Percentiles rank a stretch among this genome's conserved stretches.
phyloP scores from a whole-genome alignment of 129 eudicot species.

The Deinandra increscens region DNA sequence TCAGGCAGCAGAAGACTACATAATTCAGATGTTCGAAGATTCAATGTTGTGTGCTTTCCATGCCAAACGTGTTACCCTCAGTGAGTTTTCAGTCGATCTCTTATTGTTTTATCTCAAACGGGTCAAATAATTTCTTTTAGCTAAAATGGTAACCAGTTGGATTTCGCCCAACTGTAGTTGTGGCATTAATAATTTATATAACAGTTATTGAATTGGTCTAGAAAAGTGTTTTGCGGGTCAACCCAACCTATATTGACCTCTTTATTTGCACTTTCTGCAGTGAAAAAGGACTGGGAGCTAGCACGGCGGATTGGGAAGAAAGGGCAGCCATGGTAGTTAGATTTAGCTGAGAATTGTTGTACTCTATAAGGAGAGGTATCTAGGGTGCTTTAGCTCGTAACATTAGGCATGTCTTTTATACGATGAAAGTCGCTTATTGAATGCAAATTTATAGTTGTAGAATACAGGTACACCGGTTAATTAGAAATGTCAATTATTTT shows the following conservation, averaged over 20 bases:
- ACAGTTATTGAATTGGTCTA: not conserved
- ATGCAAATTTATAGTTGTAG: slow-evolving; percentile 21
- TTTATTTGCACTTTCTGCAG: slow-evolving; percentile 38
- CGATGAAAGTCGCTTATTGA: slow-evolving; percentile 20
- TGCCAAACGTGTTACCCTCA: slow-evolving; percentile 83
- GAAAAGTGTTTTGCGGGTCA: not conserved
- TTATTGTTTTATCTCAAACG: not conserved
- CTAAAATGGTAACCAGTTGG: no score
- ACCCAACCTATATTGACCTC: not conserved
- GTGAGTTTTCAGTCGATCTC: slow-evolving; percentile 50
- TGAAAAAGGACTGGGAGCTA: slow-evolving; percentile 78
- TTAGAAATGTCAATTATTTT: slow-evolving; percentile 1
- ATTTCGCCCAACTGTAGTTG: no score
- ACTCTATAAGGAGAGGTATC: slow-evolving; percentile 10
- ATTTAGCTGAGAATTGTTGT: slow-evolving; percentile 25
- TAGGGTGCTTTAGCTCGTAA: slow-evolving; percentile 11
- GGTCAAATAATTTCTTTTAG: not conserved
- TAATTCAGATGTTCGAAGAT: slow-evolving; percentile 71
- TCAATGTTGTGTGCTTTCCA: slow-evolving; percentile 84
- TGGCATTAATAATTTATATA: not conserved
- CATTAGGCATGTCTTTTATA: slow-evolving; percentile 23
- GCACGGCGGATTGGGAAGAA: slow-evolving; percentile 77
- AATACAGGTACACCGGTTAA: slow-evolving; percentile 9
- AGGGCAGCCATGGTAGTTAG: slow-evolving; percentile 67
- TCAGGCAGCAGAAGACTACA: slow-evolving; percentile 88